Percentiles rank a stretch among this genome's conserved stretches.
Conservation (phyloP, 495 filamentous ascomycete genomes). For the Chlorociboria aeruginascens region DNA sequence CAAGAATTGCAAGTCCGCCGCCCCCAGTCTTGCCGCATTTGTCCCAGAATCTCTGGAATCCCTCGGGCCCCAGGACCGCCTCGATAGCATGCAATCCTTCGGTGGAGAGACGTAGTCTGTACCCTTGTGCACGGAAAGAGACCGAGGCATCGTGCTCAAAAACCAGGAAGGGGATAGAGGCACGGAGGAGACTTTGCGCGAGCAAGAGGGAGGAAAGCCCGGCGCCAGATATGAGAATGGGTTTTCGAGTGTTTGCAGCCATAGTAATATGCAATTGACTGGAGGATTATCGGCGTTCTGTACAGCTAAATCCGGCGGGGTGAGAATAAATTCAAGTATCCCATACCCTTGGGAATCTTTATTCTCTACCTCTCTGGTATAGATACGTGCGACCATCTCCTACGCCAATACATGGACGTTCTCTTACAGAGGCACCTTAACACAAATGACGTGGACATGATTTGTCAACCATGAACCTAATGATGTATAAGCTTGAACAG, state of each 20-base stretch:
- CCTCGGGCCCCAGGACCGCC: constrained; percentile 31
- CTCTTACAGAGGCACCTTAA: no score
- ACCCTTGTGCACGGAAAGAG: constrained; percentile 39
- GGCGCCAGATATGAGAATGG: constrained; percentile 40
- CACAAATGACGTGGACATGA: no score
- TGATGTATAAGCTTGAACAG: no score
- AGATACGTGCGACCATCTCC: no score
- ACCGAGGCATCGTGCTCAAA: constrained; percentile 39
- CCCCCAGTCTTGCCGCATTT: constrained; percentile 40
- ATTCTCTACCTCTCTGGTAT: no score
- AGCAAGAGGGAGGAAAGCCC: constrained; percentile 39
- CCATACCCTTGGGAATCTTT: no score
- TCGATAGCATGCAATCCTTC: constrained; percentile 42
- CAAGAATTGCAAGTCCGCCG: constrained; percentile 27
- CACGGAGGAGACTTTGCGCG: constrained; percentile 32
- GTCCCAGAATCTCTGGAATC: constrained; percentile 38
- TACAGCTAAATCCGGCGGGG: no score
- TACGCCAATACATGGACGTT: no score
- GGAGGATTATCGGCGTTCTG: no score
- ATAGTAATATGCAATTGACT: constrained; percentile 6
- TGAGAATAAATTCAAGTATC: no score
- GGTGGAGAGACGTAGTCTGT: constrained; percentile 38
- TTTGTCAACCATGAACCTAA: no score
- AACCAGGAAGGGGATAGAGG: constrained; percentile 36
- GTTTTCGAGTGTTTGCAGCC: constrained; percentile 22